These are phyloP conservation scores for Amyloporia xantha DNA, from an alignment of 768 basidiomycete species.

Conservation along the genomic window DNA sequence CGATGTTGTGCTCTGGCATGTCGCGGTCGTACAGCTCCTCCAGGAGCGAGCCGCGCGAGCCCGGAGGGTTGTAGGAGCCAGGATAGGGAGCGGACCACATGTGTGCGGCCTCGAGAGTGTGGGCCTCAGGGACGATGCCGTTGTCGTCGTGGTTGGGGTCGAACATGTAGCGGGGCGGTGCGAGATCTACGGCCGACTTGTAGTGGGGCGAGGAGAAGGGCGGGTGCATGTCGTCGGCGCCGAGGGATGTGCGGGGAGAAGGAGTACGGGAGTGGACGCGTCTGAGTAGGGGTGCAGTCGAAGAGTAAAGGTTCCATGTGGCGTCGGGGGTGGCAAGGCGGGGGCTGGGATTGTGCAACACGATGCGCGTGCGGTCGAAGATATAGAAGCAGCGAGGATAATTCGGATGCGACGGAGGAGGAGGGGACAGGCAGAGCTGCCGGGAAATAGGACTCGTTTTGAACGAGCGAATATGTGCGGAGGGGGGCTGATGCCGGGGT, in stretches of 20 bases:
- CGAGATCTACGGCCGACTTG: slow-evolving; percentile 37
- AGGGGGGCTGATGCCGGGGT: slow-evolving; percentile 5
- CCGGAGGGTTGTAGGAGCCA: slow-evolving; percentile 26
- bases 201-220: slow-evolving; percentile 25
- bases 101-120: slow-evolving; percentile 22
- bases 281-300: slow-evolving; percentile 52
- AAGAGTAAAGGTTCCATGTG: slow-evolving; percentile 42
- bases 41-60: slow-evolving; percentile 50
- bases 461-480: background rate
- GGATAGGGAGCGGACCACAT: slow-evolving; percentile 31
- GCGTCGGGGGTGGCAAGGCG: slow-evolving; percentile 8
- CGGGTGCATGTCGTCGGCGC: slow-evolving; percentile 34
- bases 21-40: slow-evolving; percentile 68
- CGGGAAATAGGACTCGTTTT: background rate
- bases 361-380: slow-evolving; percentile 11
- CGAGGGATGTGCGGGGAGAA: slow-evolving; percentile 68
- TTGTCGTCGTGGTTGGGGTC: slow-evolving; percentile 39
- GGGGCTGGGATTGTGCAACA: slow-evolving; percentile 11
- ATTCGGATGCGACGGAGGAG: too few relatives aligned
- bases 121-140: slow-evolving; percentile 31
- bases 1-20: slow-evolving; percentile 35
- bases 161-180: slow-evolving; percentile 48
- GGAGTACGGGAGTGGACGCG: slow-evolving; percentile 67
- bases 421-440: background rate
- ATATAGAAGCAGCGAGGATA: background rate